A percentile compares a stretch with the other conserved stretches of the same genome.
These are phyloP conservation scores for Saprolegnia diclina DNA, from an alignment of 352 stramenopile genomes.

Conservation along the genomic window DNA sequence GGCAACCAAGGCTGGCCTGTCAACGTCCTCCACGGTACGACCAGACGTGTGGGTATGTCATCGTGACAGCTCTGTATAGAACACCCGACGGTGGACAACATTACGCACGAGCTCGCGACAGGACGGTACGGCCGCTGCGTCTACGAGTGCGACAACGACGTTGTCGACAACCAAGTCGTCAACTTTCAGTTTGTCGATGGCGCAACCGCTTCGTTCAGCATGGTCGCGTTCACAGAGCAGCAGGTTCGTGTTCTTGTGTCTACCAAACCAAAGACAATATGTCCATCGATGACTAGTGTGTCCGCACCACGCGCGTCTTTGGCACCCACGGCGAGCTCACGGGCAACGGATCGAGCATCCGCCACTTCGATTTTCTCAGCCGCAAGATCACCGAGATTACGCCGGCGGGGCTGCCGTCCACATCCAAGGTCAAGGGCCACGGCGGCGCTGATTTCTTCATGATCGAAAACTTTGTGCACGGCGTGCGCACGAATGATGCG, in stretches of 20 bases:
- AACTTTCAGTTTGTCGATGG: conserved; percentile 30
- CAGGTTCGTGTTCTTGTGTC: neutral
- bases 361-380: conserved; percentile 28
- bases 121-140: conserved; percentile 31
- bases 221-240: conserved; percentile 28
- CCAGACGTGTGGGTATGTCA: neutral
- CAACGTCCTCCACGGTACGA: conserved; percentile 14
- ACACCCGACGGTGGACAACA: conserved; percentile 5
- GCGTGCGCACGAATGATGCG: conserved; percentile 19
- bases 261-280: neutral
- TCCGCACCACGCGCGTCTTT: conserved; percentile 27
- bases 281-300: conserved; percentile 11
- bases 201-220: conserved; percentile 29
- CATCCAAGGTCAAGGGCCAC: conserved; percentile 26
- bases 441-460: conserved; percentile 29
- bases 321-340: conserved; percentile 29
- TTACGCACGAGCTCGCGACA: conserved; percentile 27
- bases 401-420: neutral
- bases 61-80: neutral
- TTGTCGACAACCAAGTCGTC: conserved; percentile 30
- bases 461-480: conserved; percentile 29
- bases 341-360: conserved; percentile 17
- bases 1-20: conserved; percentile 27
- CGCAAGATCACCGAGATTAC: conserved; percentile 9
- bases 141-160: conserved; percentile 31